phyloP scores from a whole-genome alignment of 257 asterid genomes.

The Solanum chaucha region DNA sequence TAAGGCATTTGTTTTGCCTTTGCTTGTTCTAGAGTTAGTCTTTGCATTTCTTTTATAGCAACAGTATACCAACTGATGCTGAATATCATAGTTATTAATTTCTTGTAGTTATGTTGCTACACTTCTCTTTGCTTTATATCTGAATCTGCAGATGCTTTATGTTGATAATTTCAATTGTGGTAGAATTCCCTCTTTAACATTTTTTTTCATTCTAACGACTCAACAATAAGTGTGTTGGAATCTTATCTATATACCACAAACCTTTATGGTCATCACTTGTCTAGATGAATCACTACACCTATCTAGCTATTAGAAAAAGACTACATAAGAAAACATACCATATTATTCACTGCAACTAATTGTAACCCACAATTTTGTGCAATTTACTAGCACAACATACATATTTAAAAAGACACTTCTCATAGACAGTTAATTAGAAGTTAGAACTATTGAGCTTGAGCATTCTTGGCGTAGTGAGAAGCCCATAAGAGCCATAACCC shows the following conservation, averaged over 20 bases:
- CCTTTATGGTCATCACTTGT: background rate
- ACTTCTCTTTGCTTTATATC: background rate
- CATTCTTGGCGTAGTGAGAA: conserved; percentile 1
- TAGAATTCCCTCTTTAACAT: no score
- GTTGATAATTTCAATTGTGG: background rate
- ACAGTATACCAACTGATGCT: background rate
- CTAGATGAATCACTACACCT: background rate
- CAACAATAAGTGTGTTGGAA: no score
- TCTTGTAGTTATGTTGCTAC: background rate
- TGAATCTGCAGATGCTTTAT: background rate
- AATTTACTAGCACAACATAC: background rate
- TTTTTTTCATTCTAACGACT: background rate
- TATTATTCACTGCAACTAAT: background rate
- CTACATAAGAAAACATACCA: background rate
- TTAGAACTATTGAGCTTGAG: background rate
- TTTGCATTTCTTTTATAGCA: background rate
- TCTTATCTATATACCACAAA: background rate
- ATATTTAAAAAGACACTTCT: background rate
- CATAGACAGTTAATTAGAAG: background rate
- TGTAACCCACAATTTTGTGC: background rate
- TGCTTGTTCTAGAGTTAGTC: background rate
- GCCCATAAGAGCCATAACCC: conserved; percentile 6
- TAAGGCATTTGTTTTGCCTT: background rate
- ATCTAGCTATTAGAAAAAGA: background rate
- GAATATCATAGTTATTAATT: background rate